A percentile compares a stretch with the other conserved stretches of the same genome.
phyloP scores from a whole-genome alignment of 495 filamentous ascomycete genomes.

The Hypoxylon lienhwacheense region DNA sequence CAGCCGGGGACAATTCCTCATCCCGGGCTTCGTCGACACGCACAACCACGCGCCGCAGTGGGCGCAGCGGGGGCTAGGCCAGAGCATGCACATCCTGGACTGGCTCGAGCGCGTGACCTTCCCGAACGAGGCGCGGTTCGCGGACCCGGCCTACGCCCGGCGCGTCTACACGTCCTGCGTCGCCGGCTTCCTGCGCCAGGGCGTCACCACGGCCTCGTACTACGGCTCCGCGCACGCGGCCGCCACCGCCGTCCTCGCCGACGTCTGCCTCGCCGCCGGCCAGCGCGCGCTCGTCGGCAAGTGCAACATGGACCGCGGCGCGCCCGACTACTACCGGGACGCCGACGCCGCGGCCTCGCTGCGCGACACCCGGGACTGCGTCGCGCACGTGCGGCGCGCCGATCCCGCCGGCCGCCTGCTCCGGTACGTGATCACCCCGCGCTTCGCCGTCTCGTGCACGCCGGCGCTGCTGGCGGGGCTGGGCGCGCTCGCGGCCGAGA shows the following conservation, averaged over 20 bases:
- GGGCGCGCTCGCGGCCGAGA: constrained; percentile 51
- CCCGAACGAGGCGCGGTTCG: constrained; percentile 61
- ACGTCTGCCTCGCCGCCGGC: constrained; percentile 57
- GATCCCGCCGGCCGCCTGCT: constrained; percentile 51
- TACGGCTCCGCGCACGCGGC: constrained; percentile 62
- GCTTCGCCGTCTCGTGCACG: constrained; percentile 65
- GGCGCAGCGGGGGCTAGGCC: constrained; percentile 61
- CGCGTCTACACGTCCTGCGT: constrained; percentile 58
- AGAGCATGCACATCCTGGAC: constrained; percentile 59
- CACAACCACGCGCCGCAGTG: constrained; percentile 69
- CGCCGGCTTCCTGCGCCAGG: constrained; percentile 60
- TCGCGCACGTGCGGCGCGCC: constrained; percentile 49
- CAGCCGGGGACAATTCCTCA: constrained; percentile 54
- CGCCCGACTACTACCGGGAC: constrained; percentile 63
- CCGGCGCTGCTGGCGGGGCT: constrained; percentile 54
- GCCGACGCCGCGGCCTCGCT: constrained; percentile 51
- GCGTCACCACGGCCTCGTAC: constrained; percentile 67
- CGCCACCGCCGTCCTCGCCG: constrained; percentile 61
- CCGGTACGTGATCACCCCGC: constrained; percentile 62
- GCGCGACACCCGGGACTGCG: constrained; percentile 54
- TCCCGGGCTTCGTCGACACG: constrained; percentile 65
- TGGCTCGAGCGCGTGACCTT: constrained; percentile 66
- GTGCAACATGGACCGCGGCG: constrained; percentile 65
- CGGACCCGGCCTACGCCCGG: constrained; percentile 55
- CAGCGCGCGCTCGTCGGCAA: constrained; percentile 69